phyloP scores from a whole-genome alignment of 495 filamentous ascomycete species.

The Penicillium malachiteum region DNA sequence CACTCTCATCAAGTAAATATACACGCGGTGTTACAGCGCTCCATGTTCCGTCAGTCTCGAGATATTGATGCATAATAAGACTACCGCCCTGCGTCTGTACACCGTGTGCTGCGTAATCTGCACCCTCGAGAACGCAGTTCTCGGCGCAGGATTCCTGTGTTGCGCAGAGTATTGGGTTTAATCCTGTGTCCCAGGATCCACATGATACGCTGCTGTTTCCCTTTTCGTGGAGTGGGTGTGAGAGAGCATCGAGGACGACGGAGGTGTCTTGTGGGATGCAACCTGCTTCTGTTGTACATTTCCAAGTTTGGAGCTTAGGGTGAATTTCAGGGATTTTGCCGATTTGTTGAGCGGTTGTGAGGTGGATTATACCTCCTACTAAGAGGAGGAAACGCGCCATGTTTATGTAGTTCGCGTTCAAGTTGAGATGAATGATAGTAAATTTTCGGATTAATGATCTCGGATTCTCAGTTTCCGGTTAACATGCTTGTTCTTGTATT shows the following conservation, averaged over 20 bases:
- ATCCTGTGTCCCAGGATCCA: constrained; percentile 34
- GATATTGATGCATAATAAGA: constrained; percentile 46
- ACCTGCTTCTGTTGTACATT: constrained; percentile 36
- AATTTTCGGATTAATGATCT: no score
- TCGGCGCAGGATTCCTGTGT: constrained; percentile 43
- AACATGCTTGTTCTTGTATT: no score
- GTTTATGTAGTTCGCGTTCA: not conserved
- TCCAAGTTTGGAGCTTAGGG: constrained; percentile 37
- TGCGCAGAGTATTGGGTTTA: constrained; percentile 48
- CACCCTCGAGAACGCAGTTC: constrained; percentile 54
- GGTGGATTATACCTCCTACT: constrained; percentile 7
- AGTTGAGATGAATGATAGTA: no score
- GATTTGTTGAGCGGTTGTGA: constrained; percentile 23
- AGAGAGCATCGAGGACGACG: constrained; percentile 39
- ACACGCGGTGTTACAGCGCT: constrained; percentile 52
- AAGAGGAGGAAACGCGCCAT: not conserved
- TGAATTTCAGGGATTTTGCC: constrained; percentile 31
- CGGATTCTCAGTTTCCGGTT: no score
- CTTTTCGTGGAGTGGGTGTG: constrained; percentile 46
- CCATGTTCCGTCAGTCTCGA: constrained; percentile 24
- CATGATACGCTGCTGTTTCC: constrained; percentile 21
- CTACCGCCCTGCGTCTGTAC: constrained; percentile 42
- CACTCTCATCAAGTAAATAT: constrained; percentile 57
- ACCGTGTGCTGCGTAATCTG: constrained; percentile 47
- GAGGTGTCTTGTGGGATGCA: constrained; percentile 39